Percentiles rank a stretch among this genome's conserved stretches.
phyloP scores from a whole-genome alignment of 441 rosid genomes.

The California macrophylla region DNA sequence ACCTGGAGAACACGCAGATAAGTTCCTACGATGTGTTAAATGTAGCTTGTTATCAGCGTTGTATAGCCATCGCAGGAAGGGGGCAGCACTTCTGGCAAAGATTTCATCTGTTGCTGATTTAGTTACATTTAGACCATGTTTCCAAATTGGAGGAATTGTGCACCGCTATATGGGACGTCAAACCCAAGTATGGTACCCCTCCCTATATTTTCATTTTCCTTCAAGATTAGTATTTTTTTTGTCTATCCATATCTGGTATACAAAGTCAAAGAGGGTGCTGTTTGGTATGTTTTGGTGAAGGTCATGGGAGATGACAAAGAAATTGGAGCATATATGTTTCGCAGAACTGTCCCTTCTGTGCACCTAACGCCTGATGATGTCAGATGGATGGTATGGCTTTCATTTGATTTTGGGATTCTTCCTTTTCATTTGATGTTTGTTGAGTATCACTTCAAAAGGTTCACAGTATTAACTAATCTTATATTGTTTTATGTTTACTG shows the following conservation, averaged over 20 bases:
- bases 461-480: no score
- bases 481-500: no score
- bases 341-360: constrained; percentile 78
- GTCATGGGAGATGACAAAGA: constrained; percentile 94
- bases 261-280: constrained; percentile 11
- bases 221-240: constrained; percentile 2
- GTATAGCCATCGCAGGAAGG: constrained; percentile 42
- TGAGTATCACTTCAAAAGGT: no score
- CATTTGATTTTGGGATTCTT: constrained; percentile 4
- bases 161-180: constrained; percentile 26
- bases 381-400: constrained; percentile 69
- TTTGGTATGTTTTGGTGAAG: constrained; percentile 30
- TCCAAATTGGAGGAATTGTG: constrained; percentile 35
- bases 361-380: constrained; percentile 77
- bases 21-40: constrained; percentile 76
- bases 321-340: constrained; percentile 84
- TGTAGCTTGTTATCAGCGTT: constrained; percentile 54
- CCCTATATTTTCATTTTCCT: constrained; percentile 5
- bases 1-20: constrained; percentile 88
- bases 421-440: not conserved
- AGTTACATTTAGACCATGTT: constrained; percentile 52
- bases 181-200: constrained; percentile 39
- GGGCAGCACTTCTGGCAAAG: constrained; percentile 47
- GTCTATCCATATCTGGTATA: not conserved
- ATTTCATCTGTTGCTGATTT: constrained; percentile 67